Conservation (phyloP, 1,284 basidiomycete species). For the Ganoderma boninense region DNA sequence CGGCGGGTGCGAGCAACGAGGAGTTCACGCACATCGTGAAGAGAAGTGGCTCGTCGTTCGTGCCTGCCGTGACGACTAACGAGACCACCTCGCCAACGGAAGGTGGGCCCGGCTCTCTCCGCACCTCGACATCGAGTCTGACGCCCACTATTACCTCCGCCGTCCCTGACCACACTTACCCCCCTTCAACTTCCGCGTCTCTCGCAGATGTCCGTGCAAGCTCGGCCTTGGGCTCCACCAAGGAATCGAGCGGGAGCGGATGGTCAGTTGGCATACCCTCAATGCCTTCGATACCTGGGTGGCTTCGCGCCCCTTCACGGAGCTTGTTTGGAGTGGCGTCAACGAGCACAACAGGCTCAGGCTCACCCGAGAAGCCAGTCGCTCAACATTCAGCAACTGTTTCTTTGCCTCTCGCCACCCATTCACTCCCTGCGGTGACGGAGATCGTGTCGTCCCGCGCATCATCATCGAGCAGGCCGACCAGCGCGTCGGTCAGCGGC, state of each 20-base stretch:
- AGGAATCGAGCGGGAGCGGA: slow-evolving; percentile 32
- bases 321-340: slow-evolving; percentile 46
- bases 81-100: slow-evolving; percentile 27
- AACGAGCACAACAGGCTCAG: slow-evolving; percentile 19
- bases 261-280: slow-evolving; percentile 41
- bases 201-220: slow-evolving; percentile 55
- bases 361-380: slow-evolving; percentile 10
- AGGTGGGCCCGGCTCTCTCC: slow-evolving; percentile 36
- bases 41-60: slow-evolving; percentile 61
- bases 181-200: slow-evolving; percentile 67
- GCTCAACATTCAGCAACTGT: slow-evolving; percentile 34
- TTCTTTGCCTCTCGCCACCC: slow-evolving; percentile 21
- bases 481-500: slow-evolving; percentile 38
- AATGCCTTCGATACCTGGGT: slow-evolving; percentile 74
- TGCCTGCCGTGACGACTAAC: slow-evolving; percentile 61
- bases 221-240: neutral
- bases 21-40: slow-evolving; percentile 77
- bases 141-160: slow-evolving; percentile 33
- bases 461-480: slow-evolving; percentile 41
- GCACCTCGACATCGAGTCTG: slow-evolving; percentile 34
- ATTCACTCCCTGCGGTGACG: slow-evolving; percentile 43
- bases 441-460: slow-evolving; percentile 67
- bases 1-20: slow-evolving; percentile 52
- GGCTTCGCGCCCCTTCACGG: slow-evolving; percentile 68
- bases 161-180: slow-evolving; percentile 70